Base-by-base conservation (phyloP, 306 rosid genomes). In the Medicago arabica region DNA sequence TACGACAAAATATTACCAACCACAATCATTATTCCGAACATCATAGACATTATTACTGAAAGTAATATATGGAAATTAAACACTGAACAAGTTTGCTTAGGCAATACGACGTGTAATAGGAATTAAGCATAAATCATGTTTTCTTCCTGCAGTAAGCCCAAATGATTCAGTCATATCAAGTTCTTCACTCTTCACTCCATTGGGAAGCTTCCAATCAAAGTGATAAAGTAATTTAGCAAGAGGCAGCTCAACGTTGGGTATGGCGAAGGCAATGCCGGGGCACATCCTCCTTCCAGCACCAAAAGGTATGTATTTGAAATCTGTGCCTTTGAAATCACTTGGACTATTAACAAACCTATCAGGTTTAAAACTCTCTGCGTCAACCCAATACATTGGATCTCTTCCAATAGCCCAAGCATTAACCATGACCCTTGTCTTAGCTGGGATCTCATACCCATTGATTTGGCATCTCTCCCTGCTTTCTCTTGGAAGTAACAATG, bases 151-250 rank as follows among this genome's bases (percentile, higher is more conserved):
- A 17, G 16, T 65, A 40, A 17, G 12, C 1, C 17, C 51, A 65
- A 40, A 18, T 39, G 9, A 10, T 2, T 65, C 70, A 18, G 70
- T 65, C 51, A 65, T 65, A 43, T 65, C 70, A 4, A 65, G 15
- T 9, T 65, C 31, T 65, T 65, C 70, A 40, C 17, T 39, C 16
- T 65, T 39, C 51, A 17, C 16, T 65, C 70, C 51, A 40, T 65
- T 39, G 5, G 51, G 70, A 39, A 65, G 70, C 34, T 39, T 65
- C 70, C 70, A 65, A 65, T 65, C 70, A 65, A 65, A 66, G 16
- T 66, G n/a, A 53, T 66, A 66, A 66, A 66, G 71, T 11, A 66
- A 66, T 3, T 18, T 3, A 66, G 36, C 71, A 66, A 66, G 71
- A 2, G 53, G 17, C 3, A 66, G 6, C 34, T 66, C 54, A 17